Percentiles rank a stretch among this genome's conserved stretches.
These are phyloP conservation scores for Ensete ventricosum DNA, from an alignment of 176 grass and related monocot genomes.

Conservation along the genomic window DNA sequence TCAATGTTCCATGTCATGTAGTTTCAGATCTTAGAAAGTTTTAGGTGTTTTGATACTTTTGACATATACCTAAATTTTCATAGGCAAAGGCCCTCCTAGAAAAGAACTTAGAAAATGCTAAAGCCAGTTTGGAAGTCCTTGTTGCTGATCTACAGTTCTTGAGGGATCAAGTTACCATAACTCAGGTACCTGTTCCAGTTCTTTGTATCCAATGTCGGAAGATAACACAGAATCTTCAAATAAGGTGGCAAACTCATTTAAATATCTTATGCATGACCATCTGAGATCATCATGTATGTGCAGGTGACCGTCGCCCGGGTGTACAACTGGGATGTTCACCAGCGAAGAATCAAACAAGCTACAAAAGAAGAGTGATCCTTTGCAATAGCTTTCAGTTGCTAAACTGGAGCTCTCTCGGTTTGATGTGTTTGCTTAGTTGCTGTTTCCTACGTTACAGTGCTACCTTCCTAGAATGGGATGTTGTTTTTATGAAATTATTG, in stretches of 20 bases:
- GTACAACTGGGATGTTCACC: slow-evolving; percentile 98
- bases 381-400: neutral
- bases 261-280: neutral
- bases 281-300: neutral
- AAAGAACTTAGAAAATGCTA: slow-evolving; percentile 95
- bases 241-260: neutral
- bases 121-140: slow-evolving; percentile 88
- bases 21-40: neutral
- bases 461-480: too few species aligned
- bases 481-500: neutral
- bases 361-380: slow-evolving; percentile 42
- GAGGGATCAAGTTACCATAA: slow-evolving; percentile 91
- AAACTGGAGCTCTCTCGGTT: too few species aligned
- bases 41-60: neutral
- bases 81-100: slow-evolving; percentile 71
- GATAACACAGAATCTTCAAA: neutral
- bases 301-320: slow-evolving; percentile 91
- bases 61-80: slow-evolving; percentile 4
- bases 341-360: slow-evolving; percentile 71
- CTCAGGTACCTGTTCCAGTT: slow-evolving; percentile 43
- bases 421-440: neutral
- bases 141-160: slow-evolving; percentile 86
- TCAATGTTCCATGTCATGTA: too few species aligned
- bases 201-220: neutral
- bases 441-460: neutral